Conservation (phyloP, 2,329 filamentous ascomycete genomes). For the Dothistroma pini region DNA sequence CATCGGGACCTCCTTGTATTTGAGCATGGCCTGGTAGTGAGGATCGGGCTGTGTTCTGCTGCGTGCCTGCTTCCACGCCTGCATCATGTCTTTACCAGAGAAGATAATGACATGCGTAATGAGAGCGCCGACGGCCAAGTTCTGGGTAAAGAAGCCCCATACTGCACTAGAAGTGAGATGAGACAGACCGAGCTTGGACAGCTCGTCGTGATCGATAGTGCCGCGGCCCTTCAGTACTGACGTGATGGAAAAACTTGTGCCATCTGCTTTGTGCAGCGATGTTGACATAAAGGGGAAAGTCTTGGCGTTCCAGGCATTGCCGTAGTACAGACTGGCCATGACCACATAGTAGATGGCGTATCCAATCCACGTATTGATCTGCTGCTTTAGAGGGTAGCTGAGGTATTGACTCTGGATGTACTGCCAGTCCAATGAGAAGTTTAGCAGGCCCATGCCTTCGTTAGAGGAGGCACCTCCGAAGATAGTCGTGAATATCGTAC, state of each 20-base stretch:
- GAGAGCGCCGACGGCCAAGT: conserved; percentile 13
- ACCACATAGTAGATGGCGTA: conserved; percentile 47
- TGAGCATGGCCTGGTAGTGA: conserved; percentile 34
- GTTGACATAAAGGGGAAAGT: conserved; percentile 46
- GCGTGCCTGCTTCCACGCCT: conserved; percentile 22
- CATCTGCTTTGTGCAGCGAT: conserved; percentile 37
- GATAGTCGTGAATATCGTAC: conserved; percentile 46
- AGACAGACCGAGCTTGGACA: conserved; percentile 21
- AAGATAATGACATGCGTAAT: conserved; percentile 16
- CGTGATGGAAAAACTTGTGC: conserved; percentile 36
- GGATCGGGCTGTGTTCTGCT: conserved; percentile 27
- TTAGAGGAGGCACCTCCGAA: conserved; percentile 49
- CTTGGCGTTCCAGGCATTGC: conserved; percentile 41
- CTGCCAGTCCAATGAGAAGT: conserved; percentile 45
- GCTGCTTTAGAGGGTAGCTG: conserved; percentile 50
- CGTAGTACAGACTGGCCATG: conserved; percentile 42
- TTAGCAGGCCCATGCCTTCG: conserved; percentile 46
- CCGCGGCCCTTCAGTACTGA: conserved; percentile 41
- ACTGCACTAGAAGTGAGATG: conserved; percentile 9
- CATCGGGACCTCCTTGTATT: conserved; percentile 30
- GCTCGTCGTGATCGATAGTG: conserved; percentile 36
- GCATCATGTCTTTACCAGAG: conserved; percentile 51
- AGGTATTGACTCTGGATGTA: conserved; percentile 51
- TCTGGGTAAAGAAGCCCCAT: conserved; percentile 13
- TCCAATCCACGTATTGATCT: conserved; percentile 44